Percentiles rank a stretch among this genome's conserved stretches.
Evolutionary conservation across 202 grass and related monocot genomes (phyloP).

Genomic region (Hordeum pubiflorum): DNA sequence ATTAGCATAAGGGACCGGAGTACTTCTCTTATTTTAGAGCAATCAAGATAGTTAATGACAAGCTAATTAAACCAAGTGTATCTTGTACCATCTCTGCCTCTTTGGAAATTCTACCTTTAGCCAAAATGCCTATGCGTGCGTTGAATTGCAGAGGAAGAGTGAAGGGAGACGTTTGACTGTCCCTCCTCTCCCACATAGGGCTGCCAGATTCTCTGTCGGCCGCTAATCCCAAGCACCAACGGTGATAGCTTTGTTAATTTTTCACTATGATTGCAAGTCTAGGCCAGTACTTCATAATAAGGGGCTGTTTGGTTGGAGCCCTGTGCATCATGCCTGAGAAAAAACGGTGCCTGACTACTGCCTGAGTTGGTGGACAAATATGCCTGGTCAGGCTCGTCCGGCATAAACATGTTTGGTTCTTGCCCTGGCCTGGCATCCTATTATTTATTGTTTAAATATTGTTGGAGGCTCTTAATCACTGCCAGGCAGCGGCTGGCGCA

Average conservation of each 20-base stretch:
- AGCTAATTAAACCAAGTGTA: slow-evolving; percentile 16
- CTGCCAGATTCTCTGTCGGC: slow-evolving; percentile 49
- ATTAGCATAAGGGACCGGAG: not conserved
- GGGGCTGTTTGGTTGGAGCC: no score
- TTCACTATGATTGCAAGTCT: slow-evolving; percentile 29
- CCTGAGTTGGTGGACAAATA: no score
- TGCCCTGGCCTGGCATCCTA: no score
- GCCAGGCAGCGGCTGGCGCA: no score
- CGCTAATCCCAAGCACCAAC: slow-evolving; percentile 29
- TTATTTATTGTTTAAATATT: no score
- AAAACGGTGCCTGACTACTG: no score
- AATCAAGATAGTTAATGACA: not conserved
- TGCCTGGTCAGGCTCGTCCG: no score
- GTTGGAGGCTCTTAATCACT: no score
- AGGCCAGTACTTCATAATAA: not conserved
- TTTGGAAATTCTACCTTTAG: slow-evolving; percentile 32
- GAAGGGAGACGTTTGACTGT: slow-evolving; percentile 26
- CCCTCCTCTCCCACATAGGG: slow-evolving; percentile 25
- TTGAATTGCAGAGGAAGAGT: slow-evolving; percentile 8
- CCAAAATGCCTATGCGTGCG: slow-evolving; percentile 32
- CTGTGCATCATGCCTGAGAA: no score
- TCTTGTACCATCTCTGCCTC: not conserved
- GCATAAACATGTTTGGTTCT: no score
- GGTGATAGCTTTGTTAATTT: slow-evolving; percentile 43
- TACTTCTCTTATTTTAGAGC: slow-evolving; percentile 12